These are phyloP conservation scores for Aspergillus bridgeri DNA, from an alignment of 495 filamentous ascomycete species.

Conservation along the genomic window DNA sequence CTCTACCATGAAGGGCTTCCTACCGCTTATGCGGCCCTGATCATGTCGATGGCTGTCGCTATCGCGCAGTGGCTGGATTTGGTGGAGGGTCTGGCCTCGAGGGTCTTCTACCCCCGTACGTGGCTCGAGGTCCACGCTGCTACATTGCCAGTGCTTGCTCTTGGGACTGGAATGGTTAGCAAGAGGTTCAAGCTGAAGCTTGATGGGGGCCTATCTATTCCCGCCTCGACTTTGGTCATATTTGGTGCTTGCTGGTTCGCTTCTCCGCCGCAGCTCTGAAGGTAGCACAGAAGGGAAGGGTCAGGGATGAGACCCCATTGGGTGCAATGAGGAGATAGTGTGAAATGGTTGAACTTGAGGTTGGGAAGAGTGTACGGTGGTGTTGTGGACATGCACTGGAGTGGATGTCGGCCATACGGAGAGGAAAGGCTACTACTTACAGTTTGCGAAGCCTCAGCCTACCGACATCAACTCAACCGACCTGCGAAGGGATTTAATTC, in stretches of 20 bases:
- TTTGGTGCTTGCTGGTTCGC: not conserved
- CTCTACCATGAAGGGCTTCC: not conserved
- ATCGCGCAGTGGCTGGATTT: not conserved
- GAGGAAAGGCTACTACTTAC: no score
- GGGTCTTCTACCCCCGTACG: not conserved
- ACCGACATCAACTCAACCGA: no score
- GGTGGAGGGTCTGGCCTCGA: not conserved
- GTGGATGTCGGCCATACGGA: no score
- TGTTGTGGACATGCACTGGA: no score
- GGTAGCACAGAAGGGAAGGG: not conserved
- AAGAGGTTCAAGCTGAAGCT: not conserved
- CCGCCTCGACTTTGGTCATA: not conserved
- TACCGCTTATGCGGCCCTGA: not conserved
- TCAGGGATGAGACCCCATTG: no score
- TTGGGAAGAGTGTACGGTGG: not conserved
- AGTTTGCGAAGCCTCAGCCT: no score
- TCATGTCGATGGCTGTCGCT: not conserved
- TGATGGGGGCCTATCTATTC: not conserved
- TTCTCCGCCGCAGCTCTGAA: not conserved
- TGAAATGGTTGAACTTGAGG: no score
- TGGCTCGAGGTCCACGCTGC: not conserved
- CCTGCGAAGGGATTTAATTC: no score
- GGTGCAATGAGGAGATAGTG: no score
- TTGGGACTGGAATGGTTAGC: not conserved
- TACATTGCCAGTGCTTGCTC: not conserved